Conservation (phyloP, 2,329 filamentous ascomycete genomes). For the Didymella keratinophila region DNA sequence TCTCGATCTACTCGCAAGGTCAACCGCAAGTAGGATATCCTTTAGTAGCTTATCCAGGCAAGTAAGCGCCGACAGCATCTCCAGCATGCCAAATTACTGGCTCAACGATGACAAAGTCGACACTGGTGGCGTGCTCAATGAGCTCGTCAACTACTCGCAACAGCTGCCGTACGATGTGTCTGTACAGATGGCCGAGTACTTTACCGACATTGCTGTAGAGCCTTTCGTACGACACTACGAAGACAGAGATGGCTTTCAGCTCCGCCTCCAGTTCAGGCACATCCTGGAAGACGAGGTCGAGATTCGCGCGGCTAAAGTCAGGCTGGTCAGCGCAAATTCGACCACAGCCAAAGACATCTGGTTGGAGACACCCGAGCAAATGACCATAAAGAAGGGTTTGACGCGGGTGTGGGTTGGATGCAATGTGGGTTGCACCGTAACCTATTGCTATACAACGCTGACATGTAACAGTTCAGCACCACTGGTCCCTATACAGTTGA, state of each 20-base stretch:
- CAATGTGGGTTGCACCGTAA: conserved; percentile 42
- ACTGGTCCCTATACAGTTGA: conserved; percentile 80
- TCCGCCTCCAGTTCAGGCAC: conserved; percentile 74
- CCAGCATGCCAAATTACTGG: conserved; percentile 38
- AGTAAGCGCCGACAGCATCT: conserved; percentile 17
- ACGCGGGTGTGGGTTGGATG: conserved; percentile 62
- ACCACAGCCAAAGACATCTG: conserved; percentile 72
- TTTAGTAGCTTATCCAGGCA: conserved; percentile 34
- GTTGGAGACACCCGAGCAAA: conserved; percentile 61
- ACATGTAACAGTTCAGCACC: conserved; percentile 63
- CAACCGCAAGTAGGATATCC: conserved; percentile 53
- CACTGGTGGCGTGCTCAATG: conserved; percentile 48
- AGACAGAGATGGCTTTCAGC: conserved; percentile 75
- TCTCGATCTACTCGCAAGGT: conserved; percentile 76
- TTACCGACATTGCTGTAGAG: conserved; percentile 72
- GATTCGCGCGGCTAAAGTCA: conserved; percentile 70
- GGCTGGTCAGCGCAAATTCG: conserved; percentile 64
- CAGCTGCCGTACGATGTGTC: conserved; percentile 67
- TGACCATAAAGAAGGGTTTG: conserved; percentile 63
- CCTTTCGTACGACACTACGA: conserved; percentile 74
- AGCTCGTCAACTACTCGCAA: conserved; percentile 59
- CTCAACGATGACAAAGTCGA: conserved; percentile 51
- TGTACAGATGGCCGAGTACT: conserved; percentile 76
- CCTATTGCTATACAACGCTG: conserved; percentile 27
- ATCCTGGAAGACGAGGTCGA: conserved; percentile 74